These are phyloP conservation scores for Globomyces pollinis-pini DNA, from an alignment of 192 early-diverging fungal genomes.

Conservation along the genomic window DNA sequence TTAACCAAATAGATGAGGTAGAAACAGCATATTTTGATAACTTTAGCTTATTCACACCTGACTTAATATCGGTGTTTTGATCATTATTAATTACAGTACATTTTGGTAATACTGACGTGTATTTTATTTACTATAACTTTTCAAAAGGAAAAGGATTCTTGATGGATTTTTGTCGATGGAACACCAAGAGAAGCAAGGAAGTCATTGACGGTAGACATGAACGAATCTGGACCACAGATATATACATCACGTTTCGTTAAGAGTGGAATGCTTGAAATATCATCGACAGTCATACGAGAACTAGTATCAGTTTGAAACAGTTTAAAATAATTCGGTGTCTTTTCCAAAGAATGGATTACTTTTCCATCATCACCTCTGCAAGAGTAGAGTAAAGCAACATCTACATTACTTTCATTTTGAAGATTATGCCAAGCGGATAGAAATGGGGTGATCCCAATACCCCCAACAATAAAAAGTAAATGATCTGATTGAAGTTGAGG, in stretches of 20 bases:
- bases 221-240: not conserved
- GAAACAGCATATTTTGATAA: no score
- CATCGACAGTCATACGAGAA: not conserved
- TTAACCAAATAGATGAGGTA: no score
- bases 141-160: not conserved
- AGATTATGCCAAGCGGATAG: not conserved
- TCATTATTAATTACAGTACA: no score
- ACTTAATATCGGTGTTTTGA: no score
- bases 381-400: not conserved
- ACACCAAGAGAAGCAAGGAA: not conserved
- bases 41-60: no score
- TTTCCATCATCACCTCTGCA: not conserved
- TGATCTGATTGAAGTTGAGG: not conserved
- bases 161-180: not conserved
- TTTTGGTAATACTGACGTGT: no score
- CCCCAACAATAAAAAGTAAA: slow-evolving; percentile 16
- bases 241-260: not conserved
- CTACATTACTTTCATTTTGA: not conserved
- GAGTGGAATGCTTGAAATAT: not conserved
- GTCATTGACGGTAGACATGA: not conserved
- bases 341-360: not conserved
- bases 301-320: not conserved
- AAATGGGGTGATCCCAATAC: slow-evolving; percentile 22
- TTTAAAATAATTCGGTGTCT: not conserved
- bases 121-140: no score